Conservation (phyloP, 176 grass and related monocot species). For the Juncus inflexus region DNA sequence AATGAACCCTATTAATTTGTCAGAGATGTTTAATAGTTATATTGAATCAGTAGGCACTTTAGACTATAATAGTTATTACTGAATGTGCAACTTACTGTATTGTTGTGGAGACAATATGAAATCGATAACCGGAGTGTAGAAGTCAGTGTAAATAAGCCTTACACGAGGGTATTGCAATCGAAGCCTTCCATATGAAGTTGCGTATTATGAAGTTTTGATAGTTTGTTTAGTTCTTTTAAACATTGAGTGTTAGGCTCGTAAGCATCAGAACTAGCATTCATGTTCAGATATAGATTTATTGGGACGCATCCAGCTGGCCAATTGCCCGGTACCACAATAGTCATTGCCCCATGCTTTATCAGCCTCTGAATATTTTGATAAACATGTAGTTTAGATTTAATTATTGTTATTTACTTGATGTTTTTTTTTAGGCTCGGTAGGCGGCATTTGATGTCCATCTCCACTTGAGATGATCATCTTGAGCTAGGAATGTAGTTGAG, state of each 20-base stretch:
- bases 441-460: no score
- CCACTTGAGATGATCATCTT: no score
- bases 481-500: no score
- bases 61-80: no score
- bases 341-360: slow-evolving; percentile 20
- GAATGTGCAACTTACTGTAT: background rate
- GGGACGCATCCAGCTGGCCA: slow-evolving; percentile 20
- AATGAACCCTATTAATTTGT: slow-evolving; percentile 10
- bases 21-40: no score
- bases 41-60: no score
- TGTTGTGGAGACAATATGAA: slow-evolving; percentile 10
- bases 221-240: slow-evolving; percentile 15
- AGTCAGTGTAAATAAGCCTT: slow-evolving; percentile 23
- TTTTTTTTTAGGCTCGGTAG: no score
- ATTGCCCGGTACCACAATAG: slow-evolving; percentile 26
- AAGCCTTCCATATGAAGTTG: slow-evolving; percentile 15
- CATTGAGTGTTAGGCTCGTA: slow-evolving; percentile 23
- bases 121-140: slow-evolving; percentile 17
- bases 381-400: no score
- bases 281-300: slow-evolving; percentile 24
- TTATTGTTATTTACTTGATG: no score
- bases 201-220: slow-evolving; percentile 15
- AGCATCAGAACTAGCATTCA: slow-evolving; percentile 18
- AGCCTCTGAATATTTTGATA: slow-evolving; percentile 2
- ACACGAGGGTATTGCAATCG: slow-evolving; percentile 11